phyloP scores from a whole-genome alignment of 148 eudicot species.

The Mesembryanthemum crystallinum region DNA sequence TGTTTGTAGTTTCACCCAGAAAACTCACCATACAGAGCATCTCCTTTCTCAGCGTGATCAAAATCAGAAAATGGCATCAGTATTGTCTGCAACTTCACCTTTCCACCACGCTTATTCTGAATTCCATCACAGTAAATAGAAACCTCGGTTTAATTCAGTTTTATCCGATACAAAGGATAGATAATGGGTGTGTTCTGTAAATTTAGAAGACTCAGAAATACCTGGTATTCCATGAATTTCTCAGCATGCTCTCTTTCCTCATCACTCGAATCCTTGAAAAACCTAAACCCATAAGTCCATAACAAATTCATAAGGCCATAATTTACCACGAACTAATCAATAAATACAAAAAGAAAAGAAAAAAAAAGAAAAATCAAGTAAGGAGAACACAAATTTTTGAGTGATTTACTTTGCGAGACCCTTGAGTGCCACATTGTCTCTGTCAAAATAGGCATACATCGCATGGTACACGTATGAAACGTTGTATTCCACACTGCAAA shows the following conservation, averaged over 20 bases:
- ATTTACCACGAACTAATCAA: background rate
- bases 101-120: slow-evolving; percentile 96
- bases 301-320: slow-evolving; percentile 1
- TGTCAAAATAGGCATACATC: slow-evolving; percentile 87
- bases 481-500: slow-evolving; percentile 87
- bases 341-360: background rate
- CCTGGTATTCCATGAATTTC: slow-evolving; percentile 96
- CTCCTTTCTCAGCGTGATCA: slow-evolving; percentile 86
- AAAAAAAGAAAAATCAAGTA: too few species aligned
- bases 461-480: slow-evolving; percentile 93
- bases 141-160: background rate
- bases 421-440: slow-evolving; percentile 93
- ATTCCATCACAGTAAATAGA: background rate
- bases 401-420: slow-evolving; percentile 73
- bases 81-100: slow-evolving; percentile 79
- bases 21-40: slow-evolving; percentile 78
- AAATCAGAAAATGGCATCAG: slow-evolving; percentile 85
- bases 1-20: background rate
- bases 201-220: background rate
- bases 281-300: slow-evolving; percentile 43
- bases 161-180: background rate
- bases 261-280: slow-evolving; percentile 83
- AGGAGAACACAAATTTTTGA: background rate
- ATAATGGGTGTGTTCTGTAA: background rate
- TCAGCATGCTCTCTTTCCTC: slow-evolving; percentile 96